Evolutionary conservation across 176 grass and related monocot species (phyloP).

Genomic region (Musa troglodytarum): DNA sequence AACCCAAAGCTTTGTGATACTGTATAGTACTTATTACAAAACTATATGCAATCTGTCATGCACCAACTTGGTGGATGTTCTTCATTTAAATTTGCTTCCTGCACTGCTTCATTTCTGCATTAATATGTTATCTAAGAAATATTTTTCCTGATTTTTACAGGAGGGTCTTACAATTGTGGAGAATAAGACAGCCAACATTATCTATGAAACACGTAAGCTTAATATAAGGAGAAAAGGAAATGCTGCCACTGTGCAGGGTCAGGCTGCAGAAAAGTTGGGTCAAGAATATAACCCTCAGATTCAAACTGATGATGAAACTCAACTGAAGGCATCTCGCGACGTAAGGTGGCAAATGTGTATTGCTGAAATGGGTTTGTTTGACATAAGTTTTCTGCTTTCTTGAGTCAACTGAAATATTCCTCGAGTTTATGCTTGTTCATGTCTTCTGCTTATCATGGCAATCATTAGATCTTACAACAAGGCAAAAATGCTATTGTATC

Average conservation of each 20-base stretch:
- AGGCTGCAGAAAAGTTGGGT: conserved; percentile 41
- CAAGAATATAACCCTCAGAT: conserved; percentile 57
- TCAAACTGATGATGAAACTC: conserved; percentile 77
- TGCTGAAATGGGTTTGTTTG: conserved; percentile 40
- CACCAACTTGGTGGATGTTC: neutral
- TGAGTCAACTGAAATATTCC: neutral
- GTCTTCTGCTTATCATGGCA: neutral
- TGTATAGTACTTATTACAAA: neutral
- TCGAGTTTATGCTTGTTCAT: neutral
- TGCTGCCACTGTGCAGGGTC: conserved; percentile 33
- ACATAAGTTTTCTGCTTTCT: conserved; percentile 9
- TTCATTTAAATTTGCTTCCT: neutral
- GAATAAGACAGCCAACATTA: conserved; percentile 85
- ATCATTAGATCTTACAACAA: neutral
- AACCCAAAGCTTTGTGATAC: neutral
- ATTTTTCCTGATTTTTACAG: conserved; percentile 31
- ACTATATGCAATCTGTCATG: neutral
- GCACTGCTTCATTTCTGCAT: neutral
- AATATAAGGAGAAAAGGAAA: conserved; percentile 75
- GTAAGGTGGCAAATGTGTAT: conserved; percentile 94
- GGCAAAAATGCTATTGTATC: neutral
- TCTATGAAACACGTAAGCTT: conserved; percentile 82
- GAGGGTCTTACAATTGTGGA: conserved; percentile 90
- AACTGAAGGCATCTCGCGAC: conserved; percentile 99
- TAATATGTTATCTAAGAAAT: neutral